phyloP scores from a whole-genome alignment of 495 filamentous ascomycete genomes.

The Penicillium turbatum region DNA sequence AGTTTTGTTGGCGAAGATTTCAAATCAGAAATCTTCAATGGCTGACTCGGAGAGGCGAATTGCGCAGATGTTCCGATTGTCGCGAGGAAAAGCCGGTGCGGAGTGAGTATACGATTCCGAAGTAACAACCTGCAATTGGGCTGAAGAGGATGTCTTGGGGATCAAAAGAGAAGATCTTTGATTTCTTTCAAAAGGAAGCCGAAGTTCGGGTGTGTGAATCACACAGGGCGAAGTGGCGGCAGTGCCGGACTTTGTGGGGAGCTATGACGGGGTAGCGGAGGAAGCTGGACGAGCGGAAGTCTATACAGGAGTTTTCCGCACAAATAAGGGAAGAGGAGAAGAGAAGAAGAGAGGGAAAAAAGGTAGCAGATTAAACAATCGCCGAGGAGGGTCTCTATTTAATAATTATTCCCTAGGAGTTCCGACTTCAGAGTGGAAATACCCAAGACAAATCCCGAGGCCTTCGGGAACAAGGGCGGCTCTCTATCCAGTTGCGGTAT shows the following conservation, averaged over 20 bases:
- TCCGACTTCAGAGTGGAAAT: constrained; percentile 6
- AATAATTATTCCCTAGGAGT: not conserved
- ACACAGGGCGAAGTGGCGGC: constrained; percentile 28
- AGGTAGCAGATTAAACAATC: not conserved
- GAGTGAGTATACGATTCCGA: constrained; percentile 29
- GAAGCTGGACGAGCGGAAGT: constrained; percentile 45
- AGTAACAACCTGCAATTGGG: constrained; percentile 2
- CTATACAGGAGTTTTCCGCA: constrained; percentile 7
- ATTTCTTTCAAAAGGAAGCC: not conserved
- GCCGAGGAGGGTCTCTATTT: constrained; percentile 15
- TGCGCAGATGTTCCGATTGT: constrained; percentile 8
- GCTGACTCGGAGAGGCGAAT: constrained; percentile 6
- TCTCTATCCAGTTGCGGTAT: constrained; percentile 1
- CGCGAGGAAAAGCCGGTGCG: constrained; percentile 19
- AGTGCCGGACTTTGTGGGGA: constrained; percentile 29
- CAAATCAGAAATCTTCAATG: constrained; percentile 9
- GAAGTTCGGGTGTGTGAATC: constrained; percentile 2
- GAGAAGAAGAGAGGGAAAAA: not conserved
- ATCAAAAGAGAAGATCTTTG: constrained; percentile 2
- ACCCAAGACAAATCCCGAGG: constrained; percentile 24
- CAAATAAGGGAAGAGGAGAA: not conserved
- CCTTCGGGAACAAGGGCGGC: constrained; percentile 31
- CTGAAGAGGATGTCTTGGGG: too few species aligned
- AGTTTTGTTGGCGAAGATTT: constrained; percentile 7
- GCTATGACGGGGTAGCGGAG: constrained; percentile 43